Percentiles rank a stretch among this genome's conserved stretches.
These are phyloP conservation scores for Antitrichia curtipendula DNA, from an alignment of 225 moss, liverwort and hornwort genomes.

Conservation along the genomic window DNA sequence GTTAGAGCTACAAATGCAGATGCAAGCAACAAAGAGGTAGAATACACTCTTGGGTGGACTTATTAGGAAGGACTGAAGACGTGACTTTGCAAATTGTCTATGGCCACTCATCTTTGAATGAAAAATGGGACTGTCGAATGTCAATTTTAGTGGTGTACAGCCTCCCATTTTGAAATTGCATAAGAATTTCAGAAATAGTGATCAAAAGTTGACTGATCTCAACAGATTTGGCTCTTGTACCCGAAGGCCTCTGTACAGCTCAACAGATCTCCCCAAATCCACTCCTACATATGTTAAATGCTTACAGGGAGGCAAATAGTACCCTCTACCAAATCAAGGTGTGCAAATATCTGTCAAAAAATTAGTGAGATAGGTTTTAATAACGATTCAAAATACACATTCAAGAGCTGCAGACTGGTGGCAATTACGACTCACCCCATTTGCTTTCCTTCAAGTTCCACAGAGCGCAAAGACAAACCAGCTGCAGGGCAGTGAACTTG, in stretches of 20 bases:
- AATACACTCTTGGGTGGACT: background rate
- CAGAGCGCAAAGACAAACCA: constrained; percentile 47
- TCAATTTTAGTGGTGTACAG: background rate
- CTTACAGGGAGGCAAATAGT: background rate
- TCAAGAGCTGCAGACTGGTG: background rate
- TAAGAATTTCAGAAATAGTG: background rate
- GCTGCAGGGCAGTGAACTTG: constrained; percentile 58
- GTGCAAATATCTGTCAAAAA: background rate
- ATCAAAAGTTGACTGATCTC: background rate
- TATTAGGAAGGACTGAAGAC: background rate
- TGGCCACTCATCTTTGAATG: background rate
- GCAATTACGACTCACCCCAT: constrained; percentile 21
- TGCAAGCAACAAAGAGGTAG: background rate
- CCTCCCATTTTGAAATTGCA: background rate
- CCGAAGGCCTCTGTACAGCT: background rate
- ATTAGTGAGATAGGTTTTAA: background rate
- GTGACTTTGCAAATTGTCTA: background rate
- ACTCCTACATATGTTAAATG: background rate
- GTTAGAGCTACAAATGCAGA: background rate
- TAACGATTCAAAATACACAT: background rate
- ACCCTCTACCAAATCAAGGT: background rate
- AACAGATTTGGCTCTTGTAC: background rate
- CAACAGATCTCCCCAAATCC: background rate
- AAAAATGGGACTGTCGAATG: background rate
- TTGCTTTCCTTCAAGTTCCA: constrained; percentile 66